Evolutionary conservation across 257 asterid species (phyloP), one percentile per base, ranked within the genome.

Genomic region (Primulina tabacum): DNA sequence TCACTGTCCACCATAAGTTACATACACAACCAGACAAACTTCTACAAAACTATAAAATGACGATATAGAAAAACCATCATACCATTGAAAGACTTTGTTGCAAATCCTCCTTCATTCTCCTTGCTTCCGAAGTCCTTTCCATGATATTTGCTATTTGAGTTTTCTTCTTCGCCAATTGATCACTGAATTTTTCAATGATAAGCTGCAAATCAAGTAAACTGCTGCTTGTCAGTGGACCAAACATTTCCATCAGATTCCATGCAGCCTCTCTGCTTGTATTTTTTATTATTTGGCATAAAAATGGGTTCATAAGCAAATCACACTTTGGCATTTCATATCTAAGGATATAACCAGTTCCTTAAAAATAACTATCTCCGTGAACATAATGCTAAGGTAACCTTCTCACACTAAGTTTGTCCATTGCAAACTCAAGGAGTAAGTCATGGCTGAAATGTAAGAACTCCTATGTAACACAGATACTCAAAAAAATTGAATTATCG

Each of bases 51-150:
- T n/a, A 59, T 65, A 74, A 71, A 63, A 70, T 29, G 59, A 58
- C 65, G 21, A 37, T 29, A 34, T 43, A 24, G 33, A 62, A 55
- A 65, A 70, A 67, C 52, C 74, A 73, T 32, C 79, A 72, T 88
- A 92, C 98, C 89, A 72, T 79, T 37, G 92, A 79, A 72, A 72
- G 79, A 67, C 69, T 81, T 37, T 89, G 85, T 73, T 80, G 61
- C 82, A 89, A 72, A 38, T 87, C 92, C 35, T 80, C 91, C 77
- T 77, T 85, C 92, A 69, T 79, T 82, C 85, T 86, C 81, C 86
- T 83, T 62, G 83, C 89, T 87, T 94, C 89, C 50, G 87, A 81
- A 68, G 97, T 80, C 80, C 62, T 86, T 34, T 81, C 96, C 84
- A 84, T 66, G 86, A 89, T 80, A 70, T 61, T 76, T 72, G 85